Percentiles rank a stretch among this genome's conserved stretches.
Conservation (phyloP, 345 rosid species). For the Sonneratia caseolaris region DNA sequence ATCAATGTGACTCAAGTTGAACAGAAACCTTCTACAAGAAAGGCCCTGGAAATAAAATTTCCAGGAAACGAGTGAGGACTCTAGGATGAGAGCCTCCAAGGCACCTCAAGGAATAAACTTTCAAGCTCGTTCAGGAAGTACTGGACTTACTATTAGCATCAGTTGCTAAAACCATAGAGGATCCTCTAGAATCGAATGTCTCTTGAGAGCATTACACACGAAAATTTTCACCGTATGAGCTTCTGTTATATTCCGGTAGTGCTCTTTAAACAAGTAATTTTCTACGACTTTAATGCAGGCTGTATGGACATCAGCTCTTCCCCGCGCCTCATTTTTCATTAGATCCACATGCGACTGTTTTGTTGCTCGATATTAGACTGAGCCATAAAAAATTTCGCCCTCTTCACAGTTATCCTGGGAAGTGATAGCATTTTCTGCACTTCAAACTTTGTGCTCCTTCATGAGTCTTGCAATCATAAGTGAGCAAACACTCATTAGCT, state of each 20-base stretch:
- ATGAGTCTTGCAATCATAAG: neutral
- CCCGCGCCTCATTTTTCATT: constrained; percentile 20
- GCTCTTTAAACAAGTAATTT: constrained; percentile 36
- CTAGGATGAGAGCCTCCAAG: no score
- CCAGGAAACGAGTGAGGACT: neutral
- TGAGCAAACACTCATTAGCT: neutral
- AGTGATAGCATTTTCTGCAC: neutral
- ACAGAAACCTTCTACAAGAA: no score
- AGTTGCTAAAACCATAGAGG: no score
- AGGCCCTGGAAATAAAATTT: no score
- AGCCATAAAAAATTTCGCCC: constrained; percentile 6
- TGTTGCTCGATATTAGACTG: constrained; percentile 7
- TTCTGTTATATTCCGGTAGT: constrained; percentile 43
- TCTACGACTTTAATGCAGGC: constrained; percentile 20
- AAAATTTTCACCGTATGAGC: constrained; percentile 29
- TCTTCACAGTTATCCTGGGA: constrained; percentile 8
- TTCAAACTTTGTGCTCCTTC: neutral
- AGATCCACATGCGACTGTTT: constrained; percentile 14
- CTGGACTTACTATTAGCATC: no score
- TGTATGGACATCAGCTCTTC: constrained; percentile 13
- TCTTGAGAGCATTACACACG: no score
- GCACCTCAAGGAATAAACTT: no score
- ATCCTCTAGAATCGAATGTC: no score
- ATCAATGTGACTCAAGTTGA: neutral
- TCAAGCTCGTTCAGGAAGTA: no score